Conservation (phyloP, 2,329 filamentous ascomycete genomes). For the Xylariaceae sp. region DNA sequence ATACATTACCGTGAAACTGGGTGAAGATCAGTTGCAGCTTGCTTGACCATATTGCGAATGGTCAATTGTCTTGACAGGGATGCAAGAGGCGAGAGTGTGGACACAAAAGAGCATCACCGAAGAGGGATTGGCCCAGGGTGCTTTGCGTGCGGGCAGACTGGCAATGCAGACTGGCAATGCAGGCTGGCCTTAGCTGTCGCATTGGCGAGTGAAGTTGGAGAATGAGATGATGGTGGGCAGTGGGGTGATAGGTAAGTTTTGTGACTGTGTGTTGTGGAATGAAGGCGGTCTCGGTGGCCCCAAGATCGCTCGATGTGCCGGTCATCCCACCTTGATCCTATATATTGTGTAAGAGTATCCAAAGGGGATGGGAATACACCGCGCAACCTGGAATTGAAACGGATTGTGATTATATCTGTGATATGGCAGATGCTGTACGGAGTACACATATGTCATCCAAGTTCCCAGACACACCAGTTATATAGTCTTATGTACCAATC, state of each 20-base stretch:
- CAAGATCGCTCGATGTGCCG: conserved; percentile 23
- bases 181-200: conserved; percentile 25
- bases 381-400: conserved; percentile 4
- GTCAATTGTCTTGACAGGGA: conserved; percentile 19
- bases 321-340: conserved; percentile 16
- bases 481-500: background rate
- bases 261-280: conserved; percentile 25
- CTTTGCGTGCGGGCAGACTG: conserved; percentile 18
- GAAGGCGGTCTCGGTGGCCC: conserved; percentile 24
- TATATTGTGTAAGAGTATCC: conserved; percentile 2
- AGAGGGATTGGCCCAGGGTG: conserved; percentile 24
- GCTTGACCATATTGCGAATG: conserved; percentile 18
- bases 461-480: background rate
- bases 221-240: conserved; percentile 28
- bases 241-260: conserved; percentile 23
- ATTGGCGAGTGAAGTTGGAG: conserved; percentile 22
- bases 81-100: conserved; percentile 25
- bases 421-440: background rate
- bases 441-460: background rate
- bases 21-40: conserved; percentile 18
- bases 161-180: conserved; percentile 28
- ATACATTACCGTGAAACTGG: conserved; percentile 24
- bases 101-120: conserved; percentile 9
- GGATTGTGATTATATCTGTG: conserved; percentile 5
- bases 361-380: conserved; percentile 7